phyloP scores from a whole-genome alignment of 257 asterid species.

The Solanum piurae region DNA sequence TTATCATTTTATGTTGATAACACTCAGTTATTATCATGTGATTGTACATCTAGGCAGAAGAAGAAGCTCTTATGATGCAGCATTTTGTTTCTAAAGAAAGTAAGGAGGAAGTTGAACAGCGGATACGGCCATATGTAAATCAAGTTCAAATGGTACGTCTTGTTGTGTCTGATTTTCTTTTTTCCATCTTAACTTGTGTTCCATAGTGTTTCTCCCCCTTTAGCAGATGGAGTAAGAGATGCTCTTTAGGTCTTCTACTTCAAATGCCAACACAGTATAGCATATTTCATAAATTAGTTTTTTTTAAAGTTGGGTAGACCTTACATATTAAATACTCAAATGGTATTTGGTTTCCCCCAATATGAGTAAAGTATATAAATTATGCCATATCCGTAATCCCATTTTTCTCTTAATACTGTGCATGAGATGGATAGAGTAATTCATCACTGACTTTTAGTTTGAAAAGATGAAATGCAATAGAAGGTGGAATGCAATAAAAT shows the following conservation, averaged over 20 bases:
- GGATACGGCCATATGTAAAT: conserved; percentile 52
- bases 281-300: background rate
- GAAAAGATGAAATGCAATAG: background rate
- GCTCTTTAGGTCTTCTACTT: background rate
- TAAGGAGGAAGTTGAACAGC: conserved; percentile 51
- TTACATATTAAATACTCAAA: background rate
- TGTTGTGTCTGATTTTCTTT: background rate
- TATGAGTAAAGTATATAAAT: background rate
- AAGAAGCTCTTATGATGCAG: conserved; percentile 88
- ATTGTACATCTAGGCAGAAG: conserved; percentile 63
- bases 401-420: background rate
- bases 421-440: background rate
- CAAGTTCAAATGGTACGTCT: conserved; percentile 61
- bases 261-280: background rate
- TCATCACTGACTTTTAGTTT: background rate
- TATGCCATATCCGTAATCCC: background rate
- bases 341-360: background rate
- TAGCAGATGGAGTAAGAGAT: background rate
- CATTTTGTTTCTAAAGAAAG: conserved; percentile 46
- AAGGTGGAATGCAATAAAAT: background rate
- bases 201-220: background rate
- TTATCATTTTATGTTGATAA: background rate
- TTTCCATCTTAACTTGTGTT: background rate
- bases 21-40: background rate
- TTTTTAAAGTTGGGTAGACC: background rate